Conservation (phyloP, 2,329 filamentous ascomycete species). For the Aureobasidium sp. region DNA sequence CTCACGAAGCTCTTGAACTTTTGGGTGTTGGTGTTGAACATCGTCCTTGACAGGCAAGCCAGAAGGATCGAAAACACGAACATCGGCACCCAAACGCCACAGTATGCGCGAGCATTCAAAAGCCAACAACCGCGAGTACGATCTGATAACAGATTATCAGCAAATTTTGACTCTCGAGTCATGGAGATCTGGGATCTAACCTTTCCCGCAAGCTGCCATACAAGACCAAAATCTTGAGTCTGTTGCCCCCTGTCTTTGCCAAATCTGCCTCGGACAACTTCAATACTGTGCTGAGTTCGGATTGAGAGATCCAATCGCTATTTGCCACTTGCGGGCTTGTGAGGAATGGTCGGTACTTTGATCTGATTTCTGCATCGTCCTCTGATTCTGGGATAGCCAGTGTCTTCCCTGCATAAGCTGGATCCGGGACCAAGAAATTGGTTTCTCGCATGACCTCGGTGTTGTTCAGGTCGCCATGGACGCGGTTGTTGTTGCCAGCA, state of each 20-base stretch:
- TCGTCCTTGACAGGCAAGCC: slow-evolving; percentile 57
- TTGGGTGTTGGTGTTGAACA: slow-evolving; percentile 46
- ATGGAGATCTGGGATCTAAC: slow-evolving; percentile 18
- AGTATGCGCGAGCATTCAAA: slow-evolving; percentile 54
- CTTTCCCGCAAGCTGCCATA: slow-evolving; percentile 50
- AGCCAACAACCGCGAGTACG: slow-evolving; percentile 53
- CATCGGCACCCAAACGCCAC: slow-evolving; percentile 56
- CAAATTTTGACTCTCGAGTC: background rate
- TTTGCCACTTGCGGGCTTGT: slow-evolving; percentile 29
- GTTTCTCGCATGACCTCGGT: slow-evolving; percentile 16
- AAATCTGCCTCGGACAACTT: slow-evolving; percentile 45
- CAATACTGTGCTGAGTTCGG: slow-evolving; percentile 48
- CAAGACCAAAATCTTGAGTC: slow-evolving; percentile 51
- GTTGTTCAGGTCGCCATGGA: slow-evolving; percentile 21
- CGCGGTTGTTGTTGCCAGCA: background rate
- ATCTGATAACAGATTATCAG: slow-evolving; percentile 29
- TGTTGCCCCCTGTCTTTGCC: slow-evolving; percentile 24
- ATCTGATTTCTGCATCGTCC: slow-evolving; percentile 39
- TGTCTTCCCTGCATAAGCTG: slow-evolving; percentile 16
- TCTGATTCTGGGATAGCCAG: slow-evolving; percentile 38
- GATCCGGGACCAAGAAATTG: slow-evolving; percentile 13
- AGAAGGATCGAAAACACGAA: slow-evolving; percentile 52
- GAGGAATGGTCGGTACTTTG: slow-evolving; percentile 51
- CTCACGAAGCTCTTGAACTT: slow-evolving; percentile 54
- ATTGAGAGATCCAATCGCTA: slow-evolving; percentile 47